Conservation (phyloP, 768 basidiomycete species). For the Boletus barrowsii region DNA sequence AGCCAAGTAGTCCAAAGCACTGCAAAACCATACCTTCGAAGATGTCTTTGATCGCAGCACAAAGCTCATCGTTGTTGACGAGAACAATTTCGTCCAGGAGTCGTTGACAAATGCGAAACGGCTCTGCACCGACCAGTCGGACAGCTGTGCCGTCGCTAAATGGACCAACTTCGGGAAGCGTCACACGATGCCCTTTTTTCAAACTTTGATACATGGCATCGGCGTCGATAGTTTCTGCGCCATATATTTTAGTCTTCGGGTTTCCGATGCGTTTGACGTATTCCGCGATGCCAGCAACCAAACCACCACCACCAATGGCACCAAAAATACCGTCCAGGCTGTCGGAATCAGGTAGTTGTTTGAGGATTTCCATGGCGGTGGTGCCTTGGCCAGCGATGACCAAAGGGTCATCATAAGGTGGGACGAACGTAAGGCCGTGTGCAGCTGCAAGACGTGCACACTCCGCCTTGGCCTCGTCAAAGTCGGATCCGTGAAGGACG, state of each 20-base stretch:
- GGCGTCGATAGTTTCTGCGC: slow-evolving; percentile 93
- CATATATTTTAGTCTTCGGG: slow-evolving; percentile 76
- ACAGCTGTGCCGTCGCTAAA: slow-evolving; percentile 99
- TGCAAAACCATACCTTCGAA: slow-evolving; percentile 72
- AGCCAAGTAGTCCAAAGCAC: not conserved
- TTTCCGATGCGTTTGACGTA: slow-evolving; percentile 92
- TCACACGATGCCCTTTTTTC: slow-evolving; percentile 75
- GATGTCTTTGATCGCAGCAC: slow-evolving; percentile 97
- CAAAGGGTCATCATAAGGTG: slow-evolving; percentile 95
- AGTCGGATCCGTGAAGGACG: slow-evolving; percentile 86
- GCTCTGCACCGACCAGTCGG: slow-evolving; percentile 90
- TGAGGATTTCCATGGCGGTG: slow-evolving; percentile 89
- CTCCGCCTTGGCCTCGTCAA: slow-evolving; percentile 94
- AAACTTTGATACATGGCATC: slow-evolving; percentile 91
- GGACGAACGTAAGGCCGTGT: slow-evolving; percentile 85
- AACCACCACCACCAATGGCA: slow-evolving; percentile 91
- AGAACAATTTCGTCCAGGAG: slow-evolving; percentile 80
- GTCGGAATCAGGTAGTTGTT: slow-evolving; percentile 78
- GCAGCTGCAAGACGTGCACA: slow-evolving; percentile 78
- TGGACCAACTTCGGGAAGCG: slow-evolving; percentile 86
- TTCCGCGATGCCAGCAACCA: slow-evolving; percentile 85
- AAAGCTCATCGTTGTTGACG: slow-evolving; percentile 93
- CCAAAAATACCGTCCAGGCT: slow-evolving; percentile 82
- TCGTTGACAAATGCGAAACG: slow-evolving; percentile 87
- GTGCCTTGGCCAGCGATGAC: slow-evolving; percentile 98